Evolutionary conservation across 805 yeast species (phyloP), one percentile per base, ranked within the genome.

Genomic region (Nakazawaea wickerhamii): DNA sequence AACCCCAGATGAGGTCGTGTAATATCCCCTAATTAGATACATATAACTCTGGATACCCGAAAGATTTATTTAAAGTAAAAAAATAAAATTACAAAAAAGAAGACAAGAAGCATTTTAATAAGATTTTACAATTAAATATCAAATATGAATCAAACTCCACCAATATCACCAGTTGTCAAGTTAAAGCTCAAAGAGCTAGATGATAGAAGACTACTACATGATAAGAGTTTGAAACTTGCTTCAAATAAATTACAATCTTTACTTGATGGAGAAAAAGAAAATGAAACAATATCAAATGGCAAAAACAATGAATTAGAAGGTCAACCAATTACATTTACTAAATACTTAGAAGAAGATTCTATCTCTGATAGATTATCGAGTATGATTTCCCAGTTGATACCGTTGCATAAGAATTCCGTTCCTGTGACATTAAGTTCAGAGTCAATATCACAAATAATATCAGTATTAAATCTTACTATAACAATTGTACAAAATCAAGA

Each of bases 141-240:
- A 20, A 15, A 35, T 13, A 30, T 43, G 46, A 43, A 43, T 32
- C 46, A 43, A 23, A 43, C 46, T 18, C 46, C 46, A 6, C 46
- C 46, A 6, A 43, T 43, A 11, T 43, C 46, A 19, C 46, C 46
- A n/a, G 40, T 43, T 18, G 46, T 43, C 21, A 43, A 38, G 23
- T 35, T 43, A 13, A 43, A 41, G 22, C 30, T 41, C 26, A 41
- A 36, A 21, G 30, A 36, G 23, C 13, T 35, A 5, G 44, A 35
- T 15, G 36, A 40, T 19, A 40, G 30, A 18, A 40, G 22, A 19
- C 14, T 34, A 5, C 20, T 20, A 3, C 30, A 28, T 4, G 31
- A 21, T 15, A 25, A 27, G 18, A 22, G 27, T 14, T 22, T 40
- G 14, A 35, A 40, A 10, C 20, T 7, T 3, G 44, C 44, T 7